Percentiles rank a stretch among this genome's conserved stretches.
Conservation (phyloP, 169 alveolate species). For the Amoebophrya sp. region DNA sequence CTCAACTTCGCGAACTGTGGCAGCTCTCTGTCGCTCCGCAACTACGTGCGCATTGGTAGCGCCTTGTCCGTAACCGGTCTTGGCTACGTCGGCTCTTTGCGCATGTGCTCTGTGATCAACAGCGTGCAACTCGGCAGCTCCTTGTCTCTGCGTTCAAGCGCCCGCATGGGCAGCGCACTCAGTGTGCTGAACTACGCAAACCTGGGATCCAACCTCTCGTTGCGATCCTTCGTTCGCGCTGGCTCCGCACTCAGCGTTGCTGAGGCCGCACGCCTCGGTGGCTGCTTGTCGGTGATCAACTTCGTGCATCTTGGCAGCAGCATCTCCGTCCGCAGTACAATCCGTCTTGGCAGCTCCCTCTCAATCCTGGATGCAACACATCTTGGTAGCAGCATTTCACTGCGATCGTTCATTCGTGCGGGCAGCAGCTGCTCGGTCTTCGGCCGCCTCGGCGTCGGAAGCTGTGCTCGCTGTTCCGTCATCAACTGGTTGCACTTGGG, state of each 20-base stretch:
- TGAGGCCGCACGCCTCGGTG: not conserved
- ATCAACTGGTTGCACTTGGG: not conserved
- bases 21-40: conserved; percentile 23
- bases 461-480: not conserved
- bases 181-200: not conserved
- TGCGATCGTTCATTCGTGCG: not conserved
- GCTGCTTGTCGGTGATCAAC: not conserved
- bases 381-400: conserved; percentile 11
- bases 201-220: not conserved
- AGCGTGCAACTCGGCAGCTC: not conserved
- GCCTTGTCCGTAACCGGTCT: not conserved
- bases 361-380: not conserved
- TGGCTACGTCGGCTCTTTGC: conserved; percentile 7
- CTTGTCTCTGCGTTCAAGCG: conserved; percentile 23
- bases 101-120: not conserved
- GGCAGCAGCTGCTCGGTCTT: not conserved
- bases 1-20: not conserved
- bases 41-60: not conserved
- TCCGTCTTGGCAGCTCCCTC: not conserved
- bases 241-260: not conserved
- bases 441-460: conserved; percentile 11
- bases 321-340: not conserved
- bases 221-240: not conserved
- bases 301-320: not conserved
- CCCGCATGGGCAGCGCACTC: not conserved